Conservation (phyloP, 2,329 filamentous ascomycete species). For the Fusarium verticillioides region DNA sequence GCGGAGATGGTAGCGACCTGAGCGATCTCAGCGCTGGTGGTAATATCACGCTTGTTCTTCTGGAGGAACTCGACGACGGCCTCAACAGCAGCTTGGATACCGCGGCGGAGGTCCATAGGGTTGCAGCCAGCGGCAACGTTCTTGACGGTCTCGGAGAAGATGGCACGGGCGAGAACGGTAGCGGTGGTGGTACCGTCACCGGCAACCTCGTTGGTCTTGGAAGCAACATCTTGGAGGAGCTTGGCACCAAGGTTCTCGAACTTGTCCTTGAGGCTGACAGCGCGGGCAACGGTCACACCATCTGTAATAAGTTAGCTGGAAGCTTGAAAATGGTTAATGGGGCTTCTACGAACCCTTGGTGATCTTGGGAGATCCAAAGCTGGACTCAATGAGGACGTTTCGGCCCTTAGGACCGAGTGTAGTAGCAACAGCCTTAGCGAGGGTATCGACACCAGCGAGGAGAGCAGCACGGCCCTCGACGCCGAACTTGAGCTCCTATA, state of each 20-base stretch:
- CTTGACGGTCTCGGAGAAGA: slow-evolving; percentile 99
- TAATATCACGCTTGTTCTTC: slow-evolving; percentile 97
- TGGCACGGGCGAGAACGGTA: slow-evolving; percentile 94
- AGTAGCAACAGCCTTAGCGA: slow-evolving; percentile 94
- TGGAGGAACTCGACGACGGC: slow-evolving; percentile 94
- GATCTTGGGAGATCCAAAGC: slow-evolving; percentile 99
- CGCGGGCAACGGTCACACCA: slow-evolving; percentile 89
- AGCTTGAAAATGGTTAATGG: neutral
- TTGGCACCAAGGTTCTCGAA: slow-evolving; percentile 99
- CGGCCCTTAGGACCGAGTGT: slow-evolving; percentile 98
- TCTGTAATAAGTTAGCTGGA: slow-evolving; percentile 60
- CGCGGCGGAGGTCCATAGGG: slow-evolving; percentile 97
- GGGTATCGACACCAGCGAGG: slow-evolving; percentile 93
- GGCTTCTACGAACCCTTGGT: slow-evolving; percentile 81
- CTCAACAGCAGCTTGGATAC: slow-evolving; percentile 96
- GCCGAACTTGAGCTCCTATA: slow-evolving; percentile 95
- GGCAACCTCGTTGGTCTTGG: slow-evolving; percentile 98
- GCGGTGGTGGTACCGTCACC: slow-evolving; percentile 99
- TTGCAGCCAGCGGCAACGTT: slow-evolving; percentile 99
- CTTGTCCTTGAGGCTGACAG: slow-evolving; percentile 95
- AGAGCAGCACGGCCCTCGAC: slow-evolving; percentile 92
- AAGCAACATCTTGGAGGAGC: slow-evolving; percentile 96
- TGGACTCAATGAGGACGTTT: slow-evolving; percentile 98
- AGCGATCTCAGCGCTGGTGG: slow-evolving; percentile 94
- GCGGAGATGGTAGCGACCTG: slow-evolving; percentile 98